Evolutionary conservation across 2,329 filamentous ascomycete genomes (phyloP).

Genomic region (Phialophora expanda): DNA sequence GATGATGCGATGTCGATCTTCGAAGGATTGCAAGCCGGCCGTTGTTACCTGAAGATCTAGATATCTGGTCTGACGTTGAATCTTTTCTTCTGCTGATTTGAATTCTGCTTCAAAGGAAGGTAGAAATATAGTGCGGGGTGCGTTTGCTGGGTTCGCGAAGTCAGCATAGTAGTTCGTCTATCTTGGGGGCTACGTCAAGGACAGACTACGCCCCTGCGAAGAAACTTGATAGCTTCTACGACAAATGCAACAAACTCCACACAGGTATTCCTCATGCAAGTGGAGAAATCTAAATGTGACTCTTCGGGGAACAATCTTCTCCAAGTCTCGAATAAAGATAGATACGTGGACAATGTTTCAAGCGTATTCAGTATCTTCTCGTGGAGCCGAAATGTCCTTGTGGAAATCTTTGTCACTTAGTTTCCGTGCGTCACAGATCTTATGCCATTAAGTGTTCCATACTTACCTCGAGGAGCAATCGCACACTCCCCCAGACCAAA

Average conservation of each 20-base stretch:
- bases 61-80: conserved; percentile 5
- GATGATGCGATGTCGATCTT: conserved; percentile 5
- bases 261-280: conserved; percentile 5
- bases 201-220: conserved; percentile 4
- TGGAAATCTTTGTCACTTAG: conserved; percentile 5
- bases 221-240: conserved; percentile 3
- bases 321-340: conserved; percentile 5
- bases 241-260: conserved; percentile 2
- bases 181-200: conserved; percentile 2
- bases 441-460: conserved; percentile 2
- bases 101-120: conserved; percentile 3
- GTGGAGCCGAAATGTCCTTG: conserved; percentile 2
- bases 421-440: conserved; percentile 2
- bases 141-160: conserved; percentile 1
- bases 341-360: conserved; percentile 5
- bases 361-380: conserved; percentile 3
- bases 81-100: conserved; percentile 4
- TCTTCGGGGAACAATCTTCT: conserved; percentile 4
- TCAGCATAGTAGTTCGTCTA: conserved; percentile 2
- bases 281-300: conserved; percentile 1
- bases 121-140: conserved; percentile 2
- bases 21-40: conserved; percentile 1
- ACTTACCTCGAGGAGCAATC: conserved; percentile 4
- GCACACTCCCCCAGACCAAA: conserved; percentile 4
- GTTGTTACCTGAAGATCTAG: conserved; percentile 3